phyloP scores from a whole-genome alignment of 2,329 filamentous ascomycete genomes.

The Capronia epimyces region DNA sequence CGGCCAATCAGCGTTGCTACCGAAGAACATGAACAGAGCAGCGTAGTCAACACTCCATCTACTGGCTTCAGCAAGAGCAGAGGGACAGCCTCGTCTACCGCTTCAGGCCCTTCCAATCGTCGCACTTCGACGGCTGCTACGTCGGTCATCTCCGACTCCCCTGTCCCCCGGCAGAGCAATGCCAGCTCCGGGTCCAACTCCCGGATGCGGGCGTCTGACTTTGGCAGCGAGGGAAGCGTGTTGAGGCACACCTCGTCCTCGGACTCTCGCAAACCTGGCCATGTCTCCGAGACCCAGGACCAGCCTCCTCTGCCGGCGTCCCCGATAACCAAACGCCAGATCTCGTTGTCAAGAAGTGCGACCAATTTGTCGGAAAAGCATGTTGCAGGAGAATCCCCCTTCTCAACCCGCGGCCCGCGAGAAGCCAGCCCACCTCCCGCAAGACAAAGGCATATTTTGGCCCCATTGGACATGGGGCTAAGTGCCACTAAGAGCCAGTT shows the following conservation, averaged over 20 bases:
- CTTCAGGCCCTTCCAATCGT: slow-evolving; percentile 62
- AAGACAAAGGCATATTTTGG: slow-evolving; percentile 30
- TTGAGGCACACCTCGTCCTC: slow-evolving; percentile 17
- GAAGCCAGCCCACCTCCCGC: slow-evolving; percentile 43
- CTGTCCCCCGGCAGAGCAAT: slow-evolving; percentile 29
- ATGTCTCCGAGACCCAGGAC: slow-evolving; percentile 5
- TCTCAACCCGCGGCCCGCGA: slow-evolving; percentile 30
- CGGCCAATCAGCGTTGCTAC: slow-evolving; percentile 34
- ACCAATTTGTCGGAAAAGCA: slow-evolving; percentile 57
- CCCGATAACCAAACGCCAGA: slow-evolving; percentile 11
- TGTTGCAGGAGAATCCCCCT: slow-evolving; percentile 34
- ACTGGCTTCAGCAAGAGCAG: slow-evolving; percentile 67
- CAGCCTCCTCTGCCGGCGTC: slow-evolving; percentile 26
- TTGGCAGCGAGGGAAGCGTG: slow-evolving; percentile 16
- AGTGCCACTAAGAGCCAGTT: slow-evolving; percentile 9
- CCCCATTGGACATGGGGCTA: slow-evolving; percentile 25
- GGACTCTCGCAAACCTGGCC: slow-evolving; percentile 17
- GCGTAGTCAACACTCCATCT: slow-evolving; percentile 41
- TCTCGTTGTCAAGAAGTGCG: slow-evolving; percentile 51
- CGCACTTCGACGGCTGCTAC: slow-evolving; percentile 83
- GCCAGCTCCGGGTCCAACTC: slow-evolving; percentile 16
- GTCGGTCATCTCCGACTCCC: slow-evolving; percentile 72
- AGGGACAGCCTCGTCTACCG: slow-evolving; percentile 79
- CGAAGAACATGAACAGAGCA: slow-evolving; percentile 22
- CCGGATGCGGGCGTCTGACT: slow-evolving; percentile 10